Evolutionary conservation across 2,329 filamentous ascomycete genomes (phyloP), one percentile per base, ranked within the genome.

Genomic region (Tricladium varicosporioides): DNA sequence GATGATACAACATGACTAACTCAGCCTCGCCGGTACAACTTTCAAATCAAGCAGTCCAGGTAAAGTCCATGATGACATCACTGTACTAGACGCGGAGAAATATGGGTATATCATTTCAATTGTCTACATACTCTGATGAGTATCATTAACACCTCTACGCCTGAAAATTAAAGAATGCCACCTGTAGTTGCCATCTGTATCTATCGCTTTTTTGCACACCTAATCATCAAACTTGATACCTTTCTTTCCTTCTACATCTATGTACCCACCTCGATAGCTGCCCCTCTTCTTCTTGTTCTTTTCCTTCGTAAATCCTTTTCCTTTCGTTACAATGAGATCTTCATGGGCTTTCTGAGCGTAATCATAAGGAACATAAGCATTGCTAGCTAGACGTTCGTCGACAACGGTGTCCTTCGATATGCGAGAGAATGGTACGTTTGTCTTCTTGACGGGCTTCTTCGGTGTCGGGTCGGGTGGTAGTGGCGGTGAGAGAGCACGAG

Each of bases 261-360:
- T 96, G 52, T 82, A 75, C 5, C 94, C 94, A 46, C 94, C 94
- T 48, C 89, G 86, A 80, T 96, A 99, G 64, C 88, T 91, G 51
- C 94, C 94, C 66, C 86, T 82, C 81, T 92, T 92, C 82, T 92
- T 94, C 81, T 99, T 99, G 77, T 99, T 99, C 86, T 99, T 99
- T 79, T 97, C 94, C 80, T 99, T 99, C 59, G 93, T 97, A 76
- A 99, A 99, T 3, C 91, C 92, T 78, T 97, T 97, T 68, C 94
- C 94, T 72, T 88, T 91, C 32, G 93, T 97, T 42, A 96, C 83
- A 49, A 92, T 90, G 61, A 99, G 77, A 71, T 97, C 92, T 65
- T 91, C 83, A 70, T 92, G 90, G 8, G 95, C 95, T 65, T 86
- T 86, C 67, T 94, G 88, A 19, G 92, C 93, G 75, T 97, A 99